phyloP scores from a whole-genome alignment of 495 filamentous ascomycete genomes.

The Penicillium coprophilum region DNA sequence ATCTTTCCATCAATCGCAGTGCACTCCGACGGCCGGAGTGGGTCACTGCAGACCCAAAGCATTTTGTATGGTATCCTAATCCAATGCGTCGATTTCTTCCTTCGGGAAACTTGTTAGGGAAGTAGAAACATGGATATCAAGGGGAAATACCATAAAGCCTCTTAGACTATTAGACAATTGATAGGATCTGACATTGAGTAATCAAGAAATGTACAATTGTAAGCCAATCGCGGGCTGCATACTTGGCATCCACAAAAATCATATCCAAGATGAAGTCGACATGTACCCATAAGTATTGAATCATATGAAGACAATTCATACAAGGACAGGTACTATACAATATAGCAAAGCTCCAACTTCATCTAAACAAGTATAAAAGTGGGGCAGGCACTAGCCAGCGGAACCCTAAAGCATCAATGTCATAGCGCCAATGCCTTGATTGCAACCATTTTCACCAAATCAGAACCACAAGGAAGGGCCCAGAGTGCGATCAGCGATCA shows the following conservation, averaged over 20 bases:
- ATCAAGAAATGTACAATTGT: neutral
- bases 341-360: neutral
- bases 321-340: neutral
- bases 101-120: no score
- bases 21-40: constrained; percentile 21
- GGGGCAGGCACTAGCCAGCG: constrained; percentile 16
- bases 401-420: constrained; percentile 18
- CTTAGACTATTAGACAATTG: no score
- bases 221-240: neutral
- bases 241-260: neutral
- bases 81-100: neutral
- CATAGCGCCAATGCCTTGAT: constrained; percentile 22
- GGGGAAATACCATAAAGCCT: no score
- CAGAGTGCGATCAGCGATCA: constrained; percentile 18
- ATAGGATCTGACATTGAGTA: no score
- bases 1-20: constrained; percentile 5
- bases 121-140: neutral
- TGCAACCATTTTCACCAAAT: constrained; percentile 8
- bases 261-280: neutral
- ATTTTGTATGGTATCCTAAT: constrained; percentile 1
- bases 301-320: neutral
- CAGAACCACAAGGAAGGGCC: constrained; percentile 10
- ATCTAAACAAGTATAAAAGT: neutral
- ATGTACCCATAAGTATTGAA: neutral
- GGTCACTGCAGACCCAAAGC: constrained; percentile 11